Conservation (phyloP, 2,329 filamentous ascomycete species). For the Fusarium compactum region DNA sequence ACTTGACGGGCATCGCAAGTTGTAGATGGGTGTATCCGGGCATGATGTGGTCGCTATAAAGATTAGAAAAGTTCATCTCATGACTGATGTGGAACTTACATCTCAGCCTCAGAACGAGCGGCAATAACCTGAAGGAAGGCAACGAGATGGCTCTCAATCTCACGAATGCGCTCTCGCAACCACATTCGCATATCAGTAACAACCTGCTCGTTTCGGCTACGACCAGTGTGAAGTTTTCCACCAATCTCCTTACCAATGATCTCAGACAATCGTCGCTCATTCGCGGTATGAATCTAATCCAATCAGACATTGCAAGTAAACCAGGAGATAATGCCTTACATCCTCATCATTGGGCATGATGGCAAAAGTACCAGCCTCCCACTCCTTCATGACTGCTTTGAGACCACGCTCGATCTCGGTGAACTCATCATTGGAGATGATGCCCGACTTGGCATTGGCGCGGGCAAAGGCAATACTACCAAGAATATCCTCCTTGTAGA, state of each 20-base stretch:
- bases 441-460: slow-evolving; percentile 80
- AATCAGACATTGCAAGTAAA: slow-evolving; percentile 13
- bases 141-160: slow-evolving; percentile 76
- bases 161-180: slow-evolving; percentile 79
- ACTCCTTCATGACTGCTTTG: slow-evolving; percentile 66
- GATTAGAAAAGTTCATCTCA: neutral
- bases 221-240: slow-evolving; percentile 89
- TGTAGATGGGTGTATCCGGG: slow-evolving; percentile 48
- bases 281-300: slow-evolving; percentile 70
- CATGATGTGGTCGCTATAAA: slow-evolving; percentile 43
- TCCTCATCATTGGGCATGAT: slow-evolving; percentile 67
- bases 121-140: slow-evolving; percentile 75
- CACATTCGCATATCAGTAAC: slow-evolving; percentile 92
- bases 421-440: slow-evolving; percentile 81
- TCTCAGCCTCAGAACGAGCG: slow-evolving; percentile 68
- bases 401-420: slow-evolving; percentile 79
- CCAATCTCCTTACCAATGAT: slow-evolving; percentile 87
- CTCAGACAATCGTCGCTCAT: slow-evolving; percentile 80
- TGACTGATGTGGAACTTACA: slow-evolving; percentile 41
- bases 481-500: slow-evolving; percentile 84
- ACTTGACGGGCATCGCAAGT: slow-evolving; percentile 42
- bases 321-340: slow-evolving; percentile 45
- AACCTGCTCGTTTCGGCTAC: slow-evolving; percentile 91
- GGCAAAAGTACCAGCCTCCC: slow-evolving; percentile 63
- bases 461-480: slow-evolving; percentile 86